Conservation (phyloP, 345 rosid genomes). For the Ceriops tagal region DNA sequence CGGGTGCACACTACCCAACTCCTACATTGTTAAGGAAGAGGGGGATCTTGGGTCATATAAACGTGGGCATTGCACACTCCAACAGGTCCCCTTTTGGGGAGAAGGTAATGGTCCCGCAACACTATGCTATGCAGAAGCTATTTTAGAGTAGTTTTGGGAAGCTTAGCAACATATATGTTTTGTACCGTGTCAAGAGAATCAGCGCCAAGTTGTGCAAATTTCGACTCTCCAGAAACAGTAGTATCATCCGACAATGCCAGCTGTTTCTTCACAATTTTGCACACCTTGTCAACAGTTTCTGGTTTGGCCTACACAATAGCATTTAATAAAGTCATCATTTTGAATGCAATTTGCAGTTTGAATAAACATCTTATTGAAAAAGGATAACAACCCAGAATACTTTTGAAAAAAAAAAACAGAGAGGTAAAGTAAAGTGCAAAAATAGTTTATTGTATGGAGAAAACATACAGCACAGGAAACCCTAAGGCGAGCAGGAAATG, state of each 20-base stretch:
- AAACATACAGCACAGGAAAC: slow-evolving; percentile 56
- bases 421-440: background rate
- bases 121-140: background rate
- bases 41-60: too few relatives aligned
- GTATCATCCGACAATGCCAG: slow-evolving; percentile 59
- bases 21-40: too few relatives aligned
- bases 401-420: background rate
- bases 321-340: background rate
- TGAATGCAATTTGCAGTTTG: background rate
- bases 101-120: too few relatives aligned
- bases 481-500: slow-evolving; percentile 37
- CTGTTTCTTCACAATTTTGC: slow-evolving; percentile 76
- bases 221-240: slow-evolving; percentile 58
- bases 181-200: slow-evolving; percentile 93
- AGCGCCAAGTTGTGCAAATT: slow-evolving; percentile 70
- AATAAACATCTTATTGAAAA: background rate
- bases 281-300: slow-evolving; percentile 76
- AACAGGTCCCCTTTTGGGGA: too few relatives aligned
- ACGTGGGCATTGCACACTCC: too few relatives aligned
- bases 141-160: background rate
- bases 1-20: too few relatives aligned
- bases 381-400: background rate
- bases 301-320: slow-evolving; percentile 57
- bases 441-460: background rate
- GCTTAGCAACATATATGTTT: background rate